A percentile compares a stretch with the other conserved stretches of the same genome.
Evolutionary conservation across 2,329 filamentous ascomycete genomes (phyloP).

Genomic region (Cordyceps militaris): DNA sequence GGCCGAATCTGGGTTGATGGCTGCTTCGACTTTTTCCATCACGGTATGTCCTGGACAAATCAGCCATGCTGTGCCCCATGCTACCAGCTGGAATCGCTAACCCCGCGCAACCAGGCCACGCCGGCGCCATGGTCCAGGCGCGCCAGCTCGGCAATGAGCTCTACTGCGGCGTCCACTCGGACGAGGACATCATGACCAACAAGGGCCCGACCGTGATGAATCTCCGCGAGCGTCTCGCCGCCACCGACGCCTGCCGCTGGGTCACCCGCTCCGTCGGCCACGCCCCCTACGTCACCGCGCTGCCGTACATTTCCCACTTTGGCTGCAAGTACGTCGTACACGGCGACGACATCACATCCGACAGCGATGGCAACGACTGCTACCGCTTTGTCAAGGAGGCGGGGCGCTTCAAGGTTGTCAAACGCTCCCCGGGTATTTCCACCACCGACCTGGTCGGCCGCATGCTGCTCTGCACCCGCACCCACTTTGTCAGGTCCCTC

Average conservation of each 20-base stretch:
- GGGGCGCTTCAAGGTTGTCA: conserved; percentile 90
- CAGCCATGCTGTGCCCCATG: neutral
- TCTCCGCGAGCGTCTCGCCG: conserved; percentile 77
- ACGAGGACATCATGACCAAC: conserved; percentile 91
- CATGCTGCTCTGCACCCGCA: conserved; percentile 93
- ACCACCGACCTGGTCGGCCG: conserved; percentile 97
- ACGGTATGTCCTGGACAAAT: conserved; percentile 50
- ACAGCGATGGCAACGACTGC: conserved; percentile 88
- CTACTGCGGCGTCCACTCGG: conserved; percentile 88
- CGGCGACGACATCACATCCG: conserved; percentile 94
- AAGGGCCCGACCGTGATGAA: conserved; percentile 98
- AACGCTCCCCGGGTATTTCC: conserved; percentile 90
- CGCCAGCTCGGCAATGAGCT: conserved; percentile 84
- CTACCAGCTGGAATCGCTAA: neutral
- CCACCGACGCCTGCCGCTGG: conserved; percentile 94
- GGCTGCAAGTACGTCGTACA: conserved; percentile 95
- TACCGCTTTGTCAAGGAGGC: conserved; percentile 97
- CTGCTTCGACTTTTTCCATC: conserved; percentile 98
- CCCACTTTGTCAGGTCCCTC: conserved; percentile 83
- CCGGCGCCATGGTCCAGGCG: conserved; percentile 93
- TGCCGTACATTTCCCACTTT: conserved; percentile 92
- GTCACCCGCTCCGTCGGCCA: conserved; percentile 74
- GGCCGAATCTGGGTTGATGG: conserved; percentile 95
- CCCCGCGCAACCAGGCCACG: conserved; percentile 60
- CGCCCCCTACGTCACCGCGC: conserved; percentile 89